A percentile compares a stretch with the other conserved stretches of the same genome.
These are phyloP conservation scores for Dictyostelium discoideum DNA, from an alignment of 78 protist species.

Conservation along the genomic window dicty_2.7 NC_007091.3:1386501-1387000, in stretches of 20 bases:
- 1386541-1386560: slow-evolving; percentile 80
- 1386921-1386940: background rate
- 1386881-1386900: background rate
- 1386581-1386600: background rate
- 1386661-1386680: background rate
- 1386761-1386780: no score
- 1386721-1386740: background rate
- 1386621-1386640: background rate
- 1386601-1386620: background rate
- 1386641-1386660: background rate
- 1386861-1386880: no score
- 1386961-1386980: no score
- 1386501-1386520: slow-evolving; percentile 83
- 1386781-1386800: no score
- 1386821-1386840: no score
- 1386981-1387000: no score
- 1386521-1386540: slow-evolving; percentile 78
- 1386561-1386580: background rate
- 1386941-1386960: no score
- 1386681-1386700: background rate
- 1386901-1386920: background rate
- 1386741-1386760: no score
- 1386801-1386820: no score
- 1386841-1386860: no score
- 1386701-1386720: background rate